Evolutionary conservation across 768 basidiomycete genomes (phyloP).

Genomic region (Phaeolepiota aurea): DNA sequence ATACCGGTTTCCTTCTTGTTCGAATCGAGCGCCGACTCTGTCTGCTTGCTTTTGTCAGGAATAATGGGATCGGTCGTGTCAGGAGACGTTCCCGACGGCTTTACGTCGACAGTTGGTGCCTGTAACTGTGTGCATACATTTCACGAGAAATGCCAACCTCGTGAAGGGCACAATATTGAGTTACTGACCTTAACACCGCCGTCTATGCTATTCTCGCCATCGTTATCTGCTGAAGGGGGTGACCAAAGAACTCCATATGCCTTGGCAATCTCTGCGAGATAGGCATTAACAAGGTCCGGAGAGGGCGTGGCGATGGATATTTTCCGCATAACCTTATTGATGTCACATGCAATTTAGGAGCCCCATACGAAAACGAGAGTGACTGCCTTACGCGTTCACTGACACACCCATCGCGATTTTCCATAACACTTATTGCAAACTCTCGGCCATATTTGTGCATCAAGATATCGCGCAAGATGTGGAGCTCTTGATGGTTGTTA

Average conservation of each 20-base stretch:
- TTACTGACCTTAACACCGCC: constrained; percentile 31
- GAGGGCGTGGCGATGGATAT: constrained; percentile 63
- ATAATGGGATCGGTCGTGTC: too few relatives aligned
- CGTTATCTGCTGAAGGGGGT: constrained; percentile 18
- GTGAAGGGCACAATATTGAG: too few relatives aligned
- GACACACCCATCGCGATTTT: constrained; percentile 76
- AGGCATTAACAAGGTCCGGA: constrained; percentile 72
- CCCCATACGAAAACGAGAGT: constrained; percentile 4
- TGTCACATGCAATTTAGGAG: constrained; percentile 2
- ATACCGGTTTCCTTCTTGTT: too few relatives aligned
- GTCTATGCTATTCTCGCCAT: constrained; percentile 17
- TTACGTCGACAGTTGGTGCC: too few relatives aligned
- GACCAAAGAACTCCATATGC: constrained; percentile 75
- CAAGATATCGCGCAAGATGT: constrained; percentile 84
- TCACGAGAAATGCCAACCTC: not conserved
- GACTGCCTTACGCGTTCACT: constrained; percentile 63
- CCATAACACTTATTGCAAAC: constrained; percentile 78
- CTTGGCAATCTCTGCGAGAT: constrained; percentile 82
- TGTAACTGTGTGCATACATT: too few relatives aligned
- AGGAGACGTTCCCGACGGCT: too few relatives aligned
- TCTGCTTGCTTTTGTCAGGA: too few relatives aligned
- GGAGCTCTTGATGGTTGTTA: constrained; percentile 54
- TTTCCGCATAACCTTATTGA: constrained; percentile 58
- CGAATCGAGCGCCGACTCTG: too few relatives aligned
- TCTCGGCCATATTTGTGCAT: constrained; percentile 96